Conservation (phyloP, 1,284 basidiomycete genomes). For the Anthracocystis setariae region DNA sequence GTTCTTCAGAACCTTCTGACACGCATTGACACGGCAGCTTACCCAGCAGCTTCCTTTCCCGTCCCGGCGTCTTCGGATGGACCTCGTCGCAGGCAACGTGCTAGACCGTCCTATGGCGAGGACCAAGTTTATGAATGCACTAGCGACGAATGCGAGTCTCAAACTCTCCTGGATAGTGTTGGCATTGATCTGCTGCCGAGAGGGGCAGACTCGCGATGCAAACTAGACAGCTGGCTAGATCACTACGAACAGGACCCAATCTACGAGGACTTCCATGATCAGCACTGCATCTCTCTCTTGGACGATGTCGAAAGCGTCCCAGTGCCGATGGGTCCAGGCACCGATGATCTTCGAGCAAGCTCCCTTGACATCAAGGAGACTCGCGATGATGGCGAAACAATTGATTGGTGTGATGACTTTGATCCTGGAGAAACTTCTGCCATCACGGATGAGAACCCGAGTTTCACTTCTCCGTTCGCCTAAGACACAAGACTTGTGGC, state of each 20-base stretch:
- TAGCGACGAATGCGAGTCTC: no score
- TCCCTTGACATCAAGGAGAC: background rate
- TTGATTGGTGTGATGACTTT: background rate
- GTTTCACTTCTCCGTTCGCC: no score
- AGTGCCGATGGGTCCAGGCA: background rate
- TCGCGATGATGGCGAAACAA: no score
- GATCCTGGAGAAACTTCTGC: no score
- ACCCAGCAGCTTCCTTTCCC: constrained; percentile 1
- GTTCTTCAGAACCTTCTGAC: constrained; percentile 10
- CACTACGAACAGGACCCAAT: no score
- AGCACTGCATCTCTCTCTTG: background rate
- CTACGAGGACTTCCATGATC: background rate
- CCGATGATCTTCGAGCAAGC: background rate
- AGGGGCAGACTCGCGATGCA: no score
- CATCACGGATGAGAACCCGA: no score
- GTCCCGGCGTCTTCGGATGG: background rate
- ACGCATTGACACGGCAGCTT: constrained; percentile 4
- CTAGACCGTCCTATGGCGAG: background rate
- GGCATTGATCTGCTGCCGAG: no score
- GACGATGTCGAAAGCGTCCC: background rate
- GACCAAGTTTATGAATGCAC: background rate
- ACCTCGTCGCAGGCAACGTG: background rate
- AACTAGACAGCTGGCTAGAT: no score
- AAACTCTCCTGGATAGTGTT: no score
- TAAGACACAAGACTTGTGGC: no score